Evolutionary conservation across 2,329 filamentous ascomycete genomes (phyloP).

Genomic region (Colletotrichum camelliae): DNA sequence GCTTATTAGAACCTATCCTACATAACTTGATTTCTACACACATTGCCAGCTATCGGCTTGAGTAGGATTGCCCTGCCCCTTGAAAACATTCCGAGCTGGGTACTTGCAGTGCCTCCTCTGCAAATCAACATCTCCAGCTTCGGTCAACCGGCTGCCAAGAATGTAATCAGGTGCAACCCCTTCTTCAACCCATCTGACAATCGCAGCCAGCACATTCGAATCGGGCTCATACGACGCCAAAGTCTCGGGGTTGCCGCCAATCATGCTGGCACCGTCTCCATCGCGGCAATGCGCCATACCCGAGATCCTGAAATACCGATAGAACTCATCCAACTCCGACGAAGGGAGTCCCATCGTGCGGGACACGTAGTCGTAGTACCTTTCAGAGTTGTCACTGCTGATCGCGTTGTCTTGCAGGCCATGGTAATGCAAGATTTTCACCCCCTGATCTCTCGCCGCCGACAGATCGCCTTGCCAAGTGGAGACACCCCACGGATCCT

Average conservation of each 20-base stretch:
- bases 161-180: slow-evolving; percentile 45
- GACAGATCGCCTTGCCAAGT: slow-evolving; percentile 46
- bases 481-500: slow-evolving; percentile 42
- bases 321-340: slow-evolving; percentile 42
- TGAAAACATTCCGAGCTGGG: slow-evolving; percentile 36
- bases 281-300: slow-evolving; percentile 56
- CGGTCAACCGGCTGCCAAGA: slow-evolving; percentile 30
- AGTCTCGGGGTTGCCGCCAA: slow-evolving; percentile 28
- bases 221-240: slow-evolving; percentile 31
- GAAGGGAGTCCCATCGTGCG: slow-evolving; percentile 42
- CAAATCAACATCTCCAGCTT: slow-evolving; percentile 34
- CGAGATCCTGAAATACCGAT: slow-evolving; percentile 54
- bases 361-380: slow-evolving; percentile 54
- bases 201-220: slow-evolving; percentile 50
- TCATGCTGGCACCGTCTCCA: slow-evolving; percentile 47
- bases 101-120: slow-evolving; percentile 40
- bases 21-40: background rate
- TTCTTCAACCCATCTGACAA: slow-evolving; percentile 57
- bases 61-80: slow-evolving; percentile 30
- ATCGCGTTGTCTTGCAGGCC: slow-evolving; percentile 47
- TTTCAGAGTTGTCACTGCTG: slow-evolving; percentile 46
- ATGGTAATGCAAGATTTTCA: slow-evolving; percentile 54
- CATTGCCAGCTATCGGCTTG: slow-evolving; percentile 34
- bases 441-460: slow-evolving; percentile 41
- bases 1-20: background rate